Base-by-base conservation (phyloP, 345 rosid species). In the Arabidopsis suecica region DNA sequence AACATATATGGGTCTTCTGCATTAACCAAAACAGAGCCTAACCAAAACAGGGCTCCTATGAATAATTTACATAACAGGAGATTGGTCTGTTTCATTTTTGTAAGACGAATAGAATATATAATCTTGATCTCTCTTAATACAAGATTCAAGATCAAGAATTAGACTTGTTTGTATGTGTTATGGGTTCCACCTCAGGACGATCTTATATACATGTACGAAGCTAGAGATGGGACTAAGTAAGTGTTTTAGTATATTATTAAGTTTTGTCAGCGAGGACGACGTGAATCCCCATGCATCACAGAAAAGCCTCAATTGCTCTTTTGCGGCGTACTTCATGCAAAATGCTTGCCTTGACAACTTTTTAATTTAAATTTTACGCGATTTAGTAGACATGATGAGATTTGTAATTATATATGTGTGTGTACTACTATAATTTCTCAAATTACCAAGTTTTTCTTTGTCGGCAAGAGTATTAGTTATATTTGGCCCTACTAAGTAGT, bases 1-100 rank as follows among this genome's bases (percentile, higher is more conserved):
- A 40, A 87, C 73, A 84, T 65, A 58, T 87, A 88, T 3, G 90
- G 73, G 20, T 88, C 93, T 74, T 90, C 96, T 61, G 84, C 87
- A 37, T 64, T 75, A 12, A 86, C 87, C 23, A 50, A 34, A 42
- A 78, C 50, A 65, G 66, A 47, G 25, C 75, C 58, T 2, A 78
- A 80, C 61, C 79, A 72, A 57, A 79, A 65, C 45, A 83, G 18
- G 63, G 71, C 13, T 63, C 53, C 80, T 63, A 63, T 63, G 71
- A 80, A 83, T 33, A 78, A 5, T 14, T 72, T 77, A 69, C 83
- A 61, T 37, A 32, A 33, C 53, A 80, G 45, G 23, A 74, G 60
- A 65, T 37, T 82, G 69, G 72, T 61, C 34, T 40, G 55, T 60
- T 50, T 80, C 85, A 87, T 85, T 56, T 60, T 76, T 32, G 36